Percentiles rank a stretch among this genome's conserved stretches.
Conservation (phyloP, 2,329 filamentous ascomycete genomes). For the Mariannaea elegans region DNA sequence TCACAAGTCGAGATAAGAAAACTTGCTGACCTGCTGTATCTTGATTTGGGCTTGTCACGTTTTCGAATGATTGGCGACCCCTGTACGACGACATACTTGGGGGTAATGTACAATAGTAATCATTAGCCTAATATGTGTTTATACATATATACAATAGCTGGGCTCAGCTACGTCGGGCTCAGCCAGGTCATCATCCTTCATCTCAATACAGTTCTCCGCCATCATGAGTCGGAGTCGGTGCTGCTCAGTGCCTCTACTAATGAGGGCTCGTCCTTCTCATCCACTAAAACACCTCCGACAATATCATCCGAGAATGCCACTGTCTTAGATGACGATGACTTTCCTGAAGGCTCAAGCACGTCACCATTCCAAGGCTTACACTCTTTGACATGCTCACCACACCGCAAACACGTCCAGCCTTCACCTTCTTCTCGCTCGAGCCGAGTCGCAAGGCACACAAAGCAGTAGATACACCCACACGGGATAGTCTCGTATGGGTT, state of each 20-base stretch:
- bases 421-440: slow-evolving; percentile 94
- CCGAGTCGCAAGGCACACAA: slow-evolving; percentile 89
- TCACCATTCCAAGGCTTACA: slow-evolving; percentile 94
- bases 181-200: neutral
- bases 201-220: neutral
- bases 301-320: slow-evolving; percentile 71
- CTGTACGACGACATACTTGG: no score
- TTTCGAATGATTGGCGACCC: no score
- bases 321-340: slow-evolving; percentile 58
- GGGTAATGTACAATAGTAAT: no score
- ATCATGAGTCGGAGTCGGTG: slow-evolving; percentile 31
- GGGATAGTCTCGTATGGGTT: slow-evolving; percentile 94
- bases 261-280: slow-evolving; percentile 37
- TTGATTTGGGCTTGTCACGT: no score
- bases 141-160: no score
- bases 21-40: no score
- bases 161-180: no score
- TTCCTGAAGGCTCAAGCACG: slow-evolving; percentile 70
- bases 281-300: slow-evolving; percentile 45
- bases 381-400: slow-evolving; percentile 82
- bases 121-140: no score
- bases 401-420: slow-evolving; percentile 90
- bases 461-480: slow-evolving; percentile 95
- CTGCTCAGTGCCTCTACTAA: slow-evolving; percentile 35
- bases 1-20: no score